phyloP scores from a whole-genome alignment of 225 moss, liverwort and hornwort species.

The Marchantia polymorpha region DNA sequence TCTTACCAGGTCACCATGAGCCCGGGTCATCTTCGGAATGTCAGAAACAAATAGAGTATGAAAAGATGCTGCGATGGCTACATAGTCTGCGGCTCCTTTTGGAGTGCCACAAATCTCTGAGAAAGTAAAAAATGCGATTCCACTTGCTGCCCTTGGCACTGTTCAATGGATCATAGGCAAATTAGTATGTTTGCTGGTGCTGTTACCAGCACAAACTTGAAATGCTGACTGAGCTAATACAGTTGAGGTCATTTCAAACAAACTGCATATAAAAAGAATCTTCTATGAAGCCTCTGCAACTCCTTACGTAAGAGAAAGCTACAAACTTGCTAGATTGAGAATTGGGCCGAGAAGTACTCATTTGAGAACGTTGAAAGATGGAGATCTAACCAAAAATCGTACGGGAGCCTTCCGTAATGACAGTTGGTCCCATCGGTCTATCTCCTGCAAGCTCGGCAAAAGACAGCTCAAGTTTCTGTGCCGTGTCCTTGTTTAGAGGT shows the following conservation, averaged over 20 bases:
- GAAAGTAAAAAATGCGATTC: slow-evolving; percentile 67
- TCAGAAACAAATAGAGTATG: slow-evolving; percentile 64
- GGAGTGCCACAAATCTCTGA: slow-evolving; percentile 68
- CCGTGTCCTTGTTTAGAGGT: slow-evolving; percentile 55
- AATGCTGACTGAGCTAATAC: background rate
- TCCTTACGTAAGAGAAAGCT: background rate
- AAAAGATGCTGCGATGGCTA: slow-evolving; percentile 76
- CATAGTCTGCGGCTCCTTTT: slow-evolving; percentile 75
- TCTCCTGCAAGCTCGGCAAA: slow-evolving; percentile 61
- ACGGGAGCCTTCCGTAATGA: slow-evolving; percentile 68
- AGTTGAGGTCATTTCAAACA: background rate
- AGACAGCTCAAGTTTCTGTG: slow-evolving; percentile 48
- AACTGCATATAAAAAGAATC: background rate
- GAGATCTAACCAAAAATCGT: slow-evolving; percentile 49
- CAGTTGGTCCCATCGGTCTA: slow-evolving; percentile 50
- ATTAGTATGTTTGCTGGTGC: background rate
- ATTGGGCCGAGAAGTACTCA: no score
- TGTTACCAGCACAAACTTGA: background rate
- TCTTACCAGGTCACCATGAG: slow-evolving; percentile 62
- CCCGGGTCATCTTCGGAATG: slow-evolving; percentile 61
- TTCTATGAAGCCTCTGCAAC: background rate
- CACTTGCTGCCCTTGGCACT: slow-evolving; percentile 77
- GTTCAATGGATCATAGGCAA: slow-evolving; percentile 8
- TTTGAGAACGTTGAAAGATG: background rate
- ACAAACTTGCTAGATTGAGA: no score